These are phyloP conservation scores for Russula virescens DNA, from an alignment of 768 basidiomycete species.

Conservation along the genomic window DNA sequence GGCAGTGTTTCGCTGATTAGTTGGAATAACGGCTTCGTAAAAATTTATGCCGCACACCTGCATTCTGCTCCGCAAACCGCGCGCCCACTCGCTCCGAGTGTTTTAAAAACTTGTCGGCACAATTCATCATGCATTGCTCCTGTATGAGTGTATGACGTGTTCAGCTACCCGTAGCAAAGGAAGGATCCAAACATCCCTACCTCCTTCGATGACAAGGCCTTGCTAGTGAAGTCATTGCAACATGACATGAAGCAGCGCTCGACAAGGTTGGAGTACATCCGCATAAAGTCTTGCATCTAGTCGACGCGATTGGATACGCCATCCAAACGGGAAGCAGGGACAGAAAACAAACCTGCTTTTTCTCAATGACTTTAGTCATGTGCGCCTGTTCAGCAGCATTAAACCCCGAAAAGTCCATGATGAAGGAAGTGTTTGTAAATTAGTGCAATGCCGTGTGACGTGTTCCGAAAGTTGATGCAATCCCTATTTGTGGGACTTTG, in stretches of 20 bases:
- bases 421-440: constrained; percentile 16
- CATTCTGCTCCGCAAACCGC: constrained; percentile 87
- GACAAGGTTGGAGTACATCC: constrained; percentile 89
- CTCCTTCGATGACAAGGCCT: constrained; percentile 90
- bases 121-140: constrained; percentile 89
- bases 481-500: not conserved
- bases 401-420: constrained; percentile 90
- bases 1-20: not conserved
- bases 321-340: not conserved
- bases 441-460: constrained; percentile 7
- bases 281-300: constrained; percentile 98
- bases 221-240: constrained; percentile 95
- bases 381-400: constrained; percentile 92
- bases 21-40: not conserved
- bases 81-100: constrained; percentile 92
- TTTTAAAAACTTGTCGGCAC: constrained; percentile 96
- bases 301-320: constrained; percentile 9
- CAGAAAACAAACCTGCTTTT: constrained; percentile 70
- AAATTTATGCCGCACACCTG: constrained; percentile 52
- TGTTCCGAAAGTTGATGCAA: not conserved
- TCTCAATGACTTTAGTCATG: constrained; percentile 91
- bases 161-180: constrained; percentile 4
- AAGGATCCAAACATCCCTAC: constrained; percentile 33
- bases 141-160: constrained; percentile 35
- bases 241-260: constrained; percentile 96